phyloP scores from a whole-genome alignment of 176 grass and related monocot species.

The Carex littledalei region DNA sequence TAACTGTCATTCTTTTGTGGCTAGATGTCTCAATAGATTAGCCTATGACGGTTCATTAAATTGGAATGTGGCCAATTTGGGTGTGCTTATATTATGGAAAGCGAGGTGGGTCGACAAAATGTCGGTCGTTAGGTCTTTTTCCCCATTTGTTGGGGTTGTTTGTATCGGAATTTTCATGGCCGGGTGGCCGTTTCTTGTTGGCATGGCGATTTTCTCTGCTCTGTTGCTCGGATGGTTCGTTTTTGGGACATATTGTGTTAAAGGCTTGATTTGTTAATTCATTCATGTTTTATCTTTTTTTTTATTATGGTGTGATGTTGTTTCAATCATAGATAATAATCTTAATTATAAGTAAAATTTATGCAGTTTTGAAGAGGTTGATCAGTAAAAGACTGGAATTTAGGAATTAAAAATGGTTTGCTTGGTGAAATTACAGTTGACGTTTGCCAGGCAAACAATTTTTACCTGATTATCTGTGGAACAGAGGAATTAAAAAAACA shows the following conservation, averaged over 20 bases:
- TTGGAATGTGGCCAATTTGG: constrained; percentile 68
- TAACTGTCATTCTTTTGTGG: constrained; percentile 76
- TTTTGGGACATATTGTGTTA: constrained; percentile 58
- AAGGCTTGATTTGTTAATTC: constrained; percentile 50
- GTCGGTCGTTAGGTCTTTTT: constrained; percentile 54
- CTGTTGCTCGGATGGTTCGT: constrained; percentile 84
- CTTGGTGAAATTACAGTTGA: neutral
- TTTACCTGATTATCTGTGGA: too few species aligned
- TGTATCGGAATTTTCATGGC: constrained; percentile 17
- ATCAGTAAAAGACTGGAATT: neutral
- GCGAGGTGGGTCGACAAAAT: constrained; percentile 68
- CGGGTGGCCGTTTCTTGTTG: constrained; percentile 42
- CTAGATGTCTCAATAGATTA: constrained; percentile 60
- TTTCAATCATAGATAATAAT: neutral
- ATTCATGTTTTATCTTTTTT: neutral
- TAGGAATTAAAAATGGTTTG: neutral
- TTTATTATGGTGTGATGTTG: neutral
- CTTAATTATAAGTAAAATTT: neutral
- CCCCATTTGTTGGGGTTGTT: constrained; percentile 50
- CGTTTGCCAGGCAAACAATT: too few species aligned
- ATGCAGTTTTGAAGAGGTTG: neutral
- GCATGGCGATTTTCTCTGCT: constrained; percentile 64
- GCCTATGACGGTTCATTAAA: constrained; percentile 44
- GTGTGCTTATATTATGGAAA: constrained; percentile 54
- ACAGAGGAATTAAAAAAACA: too few species aligned